Conservation (phyloP, 805 yeast species). For the Saccharomycopsis javanensis region DNA sequence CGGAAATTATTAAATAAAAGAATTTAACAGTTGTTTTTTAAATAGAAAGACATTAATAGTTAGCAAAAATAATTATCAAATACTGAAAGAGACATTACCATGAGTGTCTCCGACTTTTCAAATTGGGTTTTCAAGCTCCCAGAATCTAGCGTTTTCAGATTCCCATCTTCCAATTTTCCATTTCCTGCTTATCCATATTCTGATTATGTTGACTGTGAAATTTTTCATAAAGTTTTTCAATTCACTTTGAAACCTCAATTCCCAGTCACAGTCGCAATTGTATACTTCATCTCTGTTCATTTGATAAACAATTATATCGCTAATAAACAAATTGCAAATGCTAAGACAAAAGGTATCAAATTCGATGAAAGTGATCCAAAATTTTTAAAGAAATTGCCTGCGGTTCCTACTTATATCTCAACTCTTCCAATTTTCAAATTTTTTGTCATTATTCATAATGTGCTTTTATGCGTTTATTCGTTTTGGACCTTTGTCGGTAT, state of each 20-base stretch:
- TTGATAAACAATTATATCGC: constrained; percentile 37
- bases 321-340: constrained; percentile 34
- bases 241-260: constrained; percentile 24
- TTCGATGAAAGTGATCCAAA: constrained; percentile 21
- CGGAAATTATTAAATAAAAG: too few species aligned
- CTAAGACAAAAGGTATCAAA: constrained; percentile 23
- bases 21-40: too few species aligned
- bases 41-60: background rate
- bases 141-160: constrained; percentile 4
- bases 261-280: constrained; percentile 47
- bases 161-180: constrained; percentile 6
- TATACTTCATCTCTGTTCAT: constrained; percentile 52
- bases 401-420: constrained; percentile 46
- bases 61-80: background rate
- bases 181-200: constrained; percentile 13
- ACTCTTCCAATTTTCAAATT: constrained; percentile 36
- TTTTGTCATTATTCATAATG: constrained; percentile 51
- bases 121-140: constrained; percentile 10
- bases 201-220: background rate
- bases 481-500: constrained; percentile 66
- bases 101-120: constrained; percentile 2
- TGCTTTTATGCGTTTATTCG: constrained; percentile 54
- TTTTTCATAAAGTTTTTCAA: constrained; percentile 6
- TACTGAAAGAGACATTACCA: background rate
- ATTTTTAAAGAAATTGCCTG: constrained; percentile 31